Conservation (phyloP, 2,329 filamentous ascomycete species). For the Diaporthe helianthi region DNA sequence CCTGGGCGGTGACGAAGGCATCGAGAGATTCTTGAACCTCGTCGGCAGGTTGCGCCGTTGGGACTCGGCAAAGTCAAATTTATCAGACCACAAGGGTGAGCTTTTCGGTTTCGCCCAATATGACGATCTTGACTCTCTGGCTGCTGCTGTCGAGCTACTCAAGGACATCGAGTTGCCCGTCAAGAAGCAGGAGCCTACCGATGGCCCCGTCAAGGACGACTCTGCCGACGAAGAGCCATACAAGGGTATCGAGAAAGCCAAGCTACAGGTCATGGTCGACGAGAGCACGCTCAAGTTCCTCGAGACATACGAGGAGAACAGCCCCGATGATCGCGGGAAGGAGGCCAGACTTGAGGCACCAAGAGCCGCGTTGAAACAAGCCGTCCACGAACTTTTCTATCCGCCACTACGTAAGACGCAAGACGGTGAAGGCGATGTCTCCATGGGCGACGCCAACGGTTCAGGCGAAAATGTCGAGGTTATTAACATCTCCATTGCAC, state of each 20-base stretch:
- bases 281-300: constrained; percentile 83
- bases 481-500: constrained; percentile 84
- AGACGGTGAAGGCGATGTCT: constrained; percentile 71
- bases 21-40: constrained; percentile 80
- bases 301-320: constrained; percentile 77
- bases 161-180: constrained; percentile 82
- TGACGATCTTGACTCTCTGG: constrained; percentile 87
- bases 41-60: constrained; percentile 83
- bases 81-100: constrained; percentile 76
- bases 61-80: constrained; percentile 72
- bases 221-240: constrained; percentile 51
- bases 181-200: constrained; percentile 70
- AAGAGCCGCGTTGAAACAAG: constrained; percentile 70
- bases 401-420: constrained; percentile 58
- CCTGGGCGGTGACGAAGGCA: constrained; percentile 75
- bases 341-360: constrained; percentile 76
- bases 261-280: constrained; percentile 78
- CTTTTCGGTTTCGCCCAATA: constrained; percentile 96
- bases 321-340: constrained; percentile 67
- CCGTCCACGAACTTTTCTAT: constrained; percentile 75
- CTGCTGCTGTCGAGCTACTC: constrained; percentile 84
- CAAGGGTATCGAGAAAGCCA: constrained; percentile 70
- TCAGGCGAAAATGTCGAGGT: constrained; percentile 73
- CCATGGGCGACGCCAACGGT: constrained; percentile 66
- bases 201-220: constrained; percentile 47